phyloP scores from a whole-genome alignment of 164 flowering plant species.

The Berberis thunbergii region DNA sequence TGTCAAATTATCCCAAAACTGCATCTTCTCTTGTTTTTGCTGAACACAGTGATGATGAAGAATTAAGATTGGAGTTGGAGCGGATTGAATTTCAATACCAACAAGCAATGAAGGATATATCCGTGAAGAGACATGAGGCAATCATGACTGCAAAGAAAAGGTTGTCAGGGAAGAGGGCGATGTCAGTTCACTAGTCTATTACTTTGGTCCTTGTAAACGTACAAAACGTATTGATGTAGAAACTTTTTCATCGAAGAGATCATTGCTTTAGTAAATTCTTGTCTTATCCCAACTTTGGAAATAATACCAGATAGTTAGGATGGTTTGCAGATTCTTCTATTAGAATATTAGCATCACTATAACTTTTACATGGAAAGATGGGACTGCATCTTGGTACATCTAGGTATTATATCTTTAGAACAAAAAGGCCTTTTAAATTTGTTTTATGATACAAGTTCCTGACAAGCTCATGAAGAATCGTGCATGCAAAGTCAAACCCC shows the following conservation, averaged over 20 bases:
- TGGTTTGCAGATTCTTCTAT: too few relatives aligned
- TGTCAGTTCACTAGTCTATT: slow-evolving; percentile 12
- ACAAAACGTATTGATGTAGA: slow-evolving; percentile 9
- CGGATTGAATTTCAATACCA: neutral
- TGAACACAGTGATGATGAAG: neutral
- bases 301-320: too few relatives aligned
- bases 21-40: neutral
- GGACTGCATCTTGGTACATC: too few relatives aligned
- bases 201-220: slow-evolving; percentile 13
- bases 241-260: neutral
- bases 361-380: too few relatives aligned
- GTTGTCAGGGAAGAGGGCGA: slow-evolving; percentile 4
- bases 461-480: too few relatives aligned
- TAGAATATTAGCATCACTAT: too few relatives aligned
- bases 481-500: too few relatives aligned
- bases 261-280: slow-evolving; percentile 1
- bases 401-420: too few relatives aligned
- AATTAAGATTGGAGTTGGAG: neutral
- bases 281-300: neutral
- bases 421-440: too few relatives aligned
- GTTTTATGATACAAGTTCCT: too few relatives aligned
- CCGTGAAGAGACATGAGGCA: neutral
- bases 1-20: neutral
- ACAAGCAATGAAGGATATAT: neutral
- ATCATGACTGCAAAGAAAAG: neutral